A percentile compares a stretch with the other conserved stretches of the same genome.
phyloP scores from a whole-genome alignment of 2,329 filamentous ascomycete species.

The Cladosporium sp. region DNA sequence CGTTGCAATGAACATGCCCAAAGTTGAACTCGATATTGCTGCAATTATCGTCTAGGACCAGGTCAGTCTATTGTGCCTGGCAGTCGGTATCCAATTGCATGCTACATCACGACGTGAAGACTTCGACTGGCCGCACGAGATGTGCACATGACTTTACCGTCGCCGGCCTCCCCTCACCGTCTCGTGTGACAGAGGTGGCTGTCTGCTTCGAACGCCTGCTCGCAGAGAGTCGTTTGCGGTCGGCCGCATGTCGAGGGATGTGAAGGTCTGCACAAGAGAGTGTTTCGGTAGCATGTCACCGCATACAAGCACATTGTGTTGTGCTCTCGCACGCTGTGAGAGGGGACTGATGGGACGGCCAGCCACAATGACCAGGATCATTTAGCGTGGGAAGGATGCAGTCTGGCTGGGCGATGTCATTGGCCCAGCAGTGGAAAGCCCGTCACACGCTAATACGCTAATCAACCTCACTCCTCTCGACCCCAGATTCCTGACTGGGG shows the following conservation, averaged over 20 bases:
- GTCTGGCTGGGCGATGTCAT: background rate
- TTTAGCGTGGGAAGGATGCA: slow-evolving; percentile 15
- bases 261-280: background rate
- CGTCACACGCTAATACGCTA: slow-evolving; percentile 16
- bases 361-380: slow-evolving; percentile 16
- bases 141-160: slow-evolving; percentile 7
- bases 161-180: slow-evolving; percentile 7
- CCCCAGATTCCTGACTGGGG: slow-evolving; percentile 18
- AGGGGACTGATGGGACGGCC: background rate
- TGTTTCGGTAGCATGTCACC: slow-evolving; percentile 11
- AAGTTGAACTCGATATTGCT: slow-evolving; percentile 1
- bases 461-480: background rate
- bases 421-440: background rate
- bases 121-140: slow-evolving; percentile 14
- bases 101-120: background rate
- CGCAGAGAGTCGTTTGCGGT: background rate
- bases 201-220: background rate
- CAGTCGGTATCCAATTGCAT: slow-evolving; percentile 10
- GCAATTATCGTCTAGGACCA: slow-evolving; percentile 9
- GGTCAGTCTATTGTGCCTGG: slow-evolving; percentile 8
- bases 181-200: background rate
- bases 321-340: slow-evolving; percentile 2
- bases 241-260: background rate
- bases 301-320: slow-evolving; percentile 6
- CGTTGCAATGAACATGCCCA: background rate